A percentile compares a stretch with the other conserved stretches of the same genome.
Evolutionary conservation across 176 grass and related monocot genomes (phyloP).

Genomic region (Echinochloa phyllopogon): DNA sequence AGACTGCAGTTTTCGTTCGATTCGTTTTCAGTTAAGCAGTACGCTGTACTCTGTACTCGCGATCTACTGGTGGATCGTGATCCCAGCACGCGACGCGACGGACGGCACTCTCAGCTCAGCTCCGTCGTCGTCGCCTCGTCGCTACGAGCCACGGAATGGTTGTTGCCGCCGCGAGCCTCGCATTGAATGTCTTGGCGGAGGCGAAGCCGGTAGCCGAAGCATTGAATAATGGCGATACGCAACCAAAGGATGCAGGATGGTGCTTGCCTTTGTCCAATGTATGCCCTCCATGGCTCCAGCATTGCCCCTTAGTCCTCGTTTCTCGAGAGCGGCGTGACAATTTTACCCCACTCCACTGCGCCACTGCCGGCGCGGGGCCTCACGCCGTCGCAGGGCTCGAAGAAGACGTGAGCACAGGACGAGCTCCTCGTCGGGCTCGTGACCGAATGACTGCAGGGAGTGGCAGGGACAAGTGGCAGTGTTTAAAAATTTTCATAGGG

Average conservation of each 20-base stretch:
- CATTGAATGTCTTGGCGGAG: slow-evolving; percentile 10
- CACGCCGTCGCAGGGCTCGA: slow-evolving; percentile 31
- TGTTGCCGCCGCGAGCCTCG: not conserved
- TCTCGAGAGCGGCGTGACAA: slow-evolving; percentile 24
- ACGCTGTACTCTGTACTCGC: not conserved
- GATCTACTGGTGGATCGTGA: not conserved
- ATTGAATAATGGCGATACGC: slow-evolving; percentile 26
- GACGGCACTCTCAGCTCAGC: not conserved
- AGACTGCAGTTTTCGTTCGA: not conserved
- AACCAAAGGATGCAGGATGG: slow-evolving; percentile 20
- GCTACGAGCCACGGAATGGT: slow-evolving; percentile 17
- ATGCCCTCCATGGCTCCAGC: not conserved
- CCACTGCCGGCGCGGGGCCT: not conserved
- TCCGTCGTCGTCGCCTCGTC: not conserved
- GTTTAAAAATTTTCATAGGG: not conserved
- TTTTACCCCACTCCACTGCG: not conserved
- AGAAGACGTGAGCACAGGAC: slow-evolving; percentile 32
- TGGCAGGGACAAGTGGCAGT: slow-evolving; percentile 2
- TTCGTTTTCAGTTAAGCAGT: not conserved
- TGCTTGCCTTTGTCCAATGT: not conserved
- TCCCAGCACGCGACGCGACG: not conserved
- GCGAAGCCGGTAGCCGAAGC: not conserved
- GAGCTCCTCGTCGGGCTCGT: slow-evolving; percentile 20
- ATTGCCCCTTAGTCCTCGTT: not conserved
- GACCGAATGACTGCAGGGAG: not conserved